Evolutionary conservation across 345 rosid species (phyloP), one percentile per base, ranked within the genome.

Genomic region (Toxicodendron radicans): DNA sequence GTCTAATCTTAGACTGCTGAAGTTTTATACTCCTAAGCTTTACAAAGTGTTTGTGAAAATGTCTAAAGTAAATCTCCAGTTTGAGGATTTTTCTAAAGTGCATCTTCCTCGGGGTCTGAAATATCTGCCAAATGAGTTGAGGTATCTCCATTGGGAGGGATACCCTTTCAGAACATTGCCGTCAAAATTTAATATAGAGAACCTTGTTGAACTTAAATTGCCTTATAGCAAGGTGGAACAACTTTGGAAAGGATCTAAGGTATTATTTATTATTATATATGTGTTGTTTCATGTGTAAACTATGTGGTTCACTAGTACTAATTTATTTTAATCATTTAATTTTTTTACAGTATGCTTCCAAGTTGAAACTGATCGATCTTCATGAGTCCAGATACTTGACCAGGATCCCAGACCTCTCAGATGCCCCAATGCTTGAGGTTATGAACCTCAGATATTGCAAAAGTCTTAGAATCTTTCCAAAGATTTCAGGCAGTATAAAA

Each of bases 381-480:
- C 27, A 70, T 17, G 16, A 71, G 30, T 84, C 80, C 6, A 0
- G 43, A 53, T 65, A 67, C 11, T 63, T 86, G 53, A 59, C 23
- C 0, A 8, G 11, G 3, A 74, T 82, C 56, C 68, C 71, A 9
- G 79, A 82, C 17, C 73, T 79, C 23, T 78, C 82, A 45, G 16
- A 46, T 21, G 81, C 84, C 18, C 5, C 41, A 17, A 79, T 73
- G 12, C 73, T 84, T 70, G 80, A 77, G 30, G 71, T 71, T 4
- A 51, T 84, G 18, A 17, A 45, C 41, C 77, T 87, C 6, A 65
- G 61, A 56, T 75, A 76, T 1, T 86, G 90, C 73, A 30, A 17
- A 35, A 74, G 14, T 7, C 30, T 66, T 1, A 41, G 2, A 46
- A 48, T 54, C 63, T 58, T 58, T 23, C 63, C 18, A 58, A 1